Base-by-base conservation (phyloP, 345 rosid genomes). In the Gossypium turneri region DNA sequence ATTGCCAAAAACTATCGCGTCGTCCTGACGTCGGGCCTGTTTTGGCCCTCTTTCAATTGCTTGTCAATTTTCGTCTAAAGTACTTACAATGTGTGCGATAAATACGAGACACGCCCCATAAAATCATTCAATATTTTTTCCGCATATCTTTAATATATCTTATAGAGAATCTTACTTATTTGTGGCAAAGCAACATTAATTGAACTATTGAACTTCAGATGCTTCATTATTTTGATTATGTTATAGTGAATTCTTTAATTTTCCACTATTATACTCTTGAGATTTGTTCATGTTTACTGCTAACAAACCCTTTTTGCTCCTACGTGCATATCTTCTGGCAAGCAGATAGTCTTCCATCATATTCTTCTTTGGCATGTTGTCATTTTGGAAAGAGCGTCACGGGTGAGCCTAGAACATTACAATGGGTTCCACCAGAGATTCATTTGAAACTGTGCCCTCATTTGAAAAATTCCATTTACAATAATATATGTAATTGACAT, bases 341-440 rank as follows among this genome's bases (percentile, higher is more conserved):
- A 34, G 41, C 41, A 34, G 38, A 34, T 34, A 34, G 7, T 34
- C 41, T 34, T 34, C 41, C 41, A 34, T 34, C 41, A 34, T 34
- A 34, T 4, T 34, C 41, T 34, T 34, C 41, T 5, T 34, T 34
- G 41, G 41, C 41, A 5, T 34, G 7, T 34, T 34, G 41, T 34
- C 41, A 34, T 5, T 34, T 34, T 34, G 7, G 7, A 34, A 34
- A 34, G 1, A 58, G 71, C 9, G 75, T 80, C 82, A 80, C 79
- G 79, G 82, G 82, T 38, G 41, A 38, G 56, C 50, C 13, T 24
- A 52, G 79, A 76, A 76, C 74, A 79, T 67, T 34, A 60, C 75
- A 73, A 67, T 67, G 81, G 85, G 79, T 67, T 77, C 84, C 86
- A 78, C 77, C 10, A 5, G 17, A 59, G 48, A 38, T 72, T 24